Conservation (phyloP, 1,284 basidiomycete species). For the Golubevia pallescens region DNA sequence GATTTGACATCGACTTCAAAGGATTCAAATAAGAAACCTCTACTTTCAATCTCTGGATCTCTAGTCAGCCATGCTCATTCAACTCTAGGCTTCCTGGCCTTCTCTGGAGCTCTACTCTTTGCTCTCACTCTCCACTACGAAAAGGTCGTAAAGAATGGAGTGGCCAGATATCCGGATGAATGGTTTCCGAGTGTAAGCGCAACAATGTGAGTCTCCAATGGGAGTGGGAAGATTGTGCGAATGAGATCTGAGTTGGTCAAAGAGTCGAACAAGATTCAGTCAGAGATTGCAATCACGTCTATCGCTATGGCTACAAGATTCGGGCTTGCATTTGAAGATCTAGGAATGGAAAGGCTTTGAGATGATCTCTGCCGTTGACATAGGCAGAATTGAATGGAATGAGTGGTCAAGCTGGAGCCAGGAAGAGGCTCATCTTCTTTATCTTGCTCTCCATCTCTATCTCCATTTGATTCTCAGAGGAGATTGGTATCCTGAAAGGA, state of each 20-base stretch:
- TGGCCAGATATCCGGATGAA: constrained; percentile 55
- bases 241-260: too few species aligned
- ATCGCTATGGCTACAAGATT: too few species aligned
- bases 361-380: not conserved
- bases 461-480: constrained; percentile 11
- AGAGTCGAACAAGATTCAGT: too few species aligned
- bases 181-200: constrained; percentile 60
- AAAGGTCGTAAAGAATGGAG: constrained; percentile 55
- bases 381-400: too few species aligned
- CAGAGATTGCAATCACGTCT: too few species aligned
- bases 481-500: constrained; percentile 57
- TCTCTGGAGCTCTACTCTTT: constrained; percentile 38
- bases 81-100: constrained; percentile 37
- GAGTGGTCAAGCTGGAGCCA: too few species aligned
- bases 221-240: not conserved
- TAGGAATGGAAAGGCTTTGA: not conserved
- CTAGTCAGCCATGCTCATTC: constrained; percentile 39
- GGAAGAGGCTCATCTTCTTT: too few species aligned
- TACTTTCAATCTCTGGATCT: too few species aligned
- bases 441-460: not conserved
- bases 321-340: too few species aligned
- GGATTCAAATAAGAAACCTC: too few species aligned
- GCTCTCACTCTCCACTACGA: constrained; percentile 48
- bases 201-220: constrained; percentile 27
- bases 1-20: too few species aligned